Base-by-base conservation (phyloP, 257 asterid species). In the Anisodus acutangulus region DNA sequence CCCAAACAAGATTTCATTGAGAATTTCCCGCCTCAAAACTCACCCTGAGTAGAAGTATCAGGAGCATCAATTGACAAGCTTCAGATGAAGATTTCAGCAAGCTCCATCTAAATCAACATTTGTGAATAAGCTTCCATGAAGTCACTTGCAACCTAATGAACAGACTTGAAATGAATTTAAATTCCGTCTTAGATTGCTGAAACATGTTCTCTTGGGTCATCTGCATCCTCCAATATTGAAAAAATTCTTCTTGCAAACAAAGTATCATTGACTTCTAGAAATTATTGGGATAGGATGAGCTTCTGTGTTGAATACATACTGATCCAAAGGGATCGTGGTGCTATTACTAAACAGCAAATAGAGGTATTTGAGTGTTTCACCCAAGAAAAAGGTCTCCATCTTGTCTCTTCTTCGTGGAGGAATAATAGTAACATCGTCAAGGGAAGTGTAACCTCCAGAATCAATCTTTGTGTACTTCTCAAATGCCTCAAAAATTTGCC, bases 301-400 rank as follows among this genome's bases (percentile, higher is more conserved):
- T 90, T 97, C 97, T 64, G 97, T 95, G 92, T 97, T 97, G 64
- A 95, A 97, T 72, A 93, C 95, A 85, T 90, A 97, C 93, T 91
- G 88, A 89, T 93, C 97, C 92, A 95, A 84, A 3, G 98, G 98
- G 87, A 97, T 88, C 35, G 80, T 83, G 82, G 88, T 64, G 45
- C 74, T 90, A 43, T 89, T 91, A 53, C 92, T 93, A 80, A 93
- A 92, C 87, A 96, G 79, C 87, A 97, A 87, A 83, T 94, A 95
- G 22, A 97, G 86, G 86, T 97, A 95, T 86, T 97, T 97, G 47
- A 95, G 90, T 2, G 99, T 97, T 97, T 96, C 98, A 3, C 98
- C 99, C 84, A 97, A 84, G 87, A 95, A 95, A 87, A 95, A 95
- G 15, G 98, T 93, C 91, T 97, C 98, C 98, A 95, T 97, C 90